These are phyloP conservation scores for Ogataea ganodermae DNA, from an alignment of 805 yeast genomes.

Conservation along the genomic window DNA sequence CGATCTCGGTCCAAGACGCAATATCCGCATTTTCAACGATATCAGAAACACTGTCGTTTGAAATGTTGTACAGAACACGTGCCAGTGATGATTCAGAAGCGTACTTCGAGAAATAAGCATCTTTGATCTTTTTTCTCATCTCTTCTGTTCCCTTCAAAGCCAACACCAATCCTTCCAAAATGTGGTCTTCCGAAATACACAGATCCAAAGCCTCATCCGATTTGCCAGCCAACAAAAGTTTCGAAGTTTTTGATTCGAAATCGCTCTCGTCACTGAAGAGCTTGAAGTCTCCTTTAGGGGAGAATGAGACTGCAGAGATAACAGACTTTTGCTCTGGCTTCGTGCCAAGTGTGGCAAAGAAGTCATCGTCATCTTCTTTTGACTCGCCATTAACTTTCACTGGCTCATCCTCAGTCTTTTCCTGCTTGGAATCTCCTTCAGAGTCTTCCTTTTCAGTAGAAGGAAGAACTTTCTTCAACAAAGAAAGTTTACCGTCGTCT, in stretches of 20 bases:
- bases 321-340: conserved; percentile 14
- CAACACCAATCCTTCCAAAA: conserved; percentile 79
- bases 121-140: conserved; percentile 66
- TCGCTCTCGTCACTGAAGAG: conserved; percentile 36
- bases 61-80: conserved; percentile 69
- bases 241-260: conserved; percentile 49
- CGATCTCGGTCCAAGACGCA: conserved; percentile 79
- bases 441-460: not conserved
- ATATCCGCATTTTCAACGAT: conserved; percentile 78
- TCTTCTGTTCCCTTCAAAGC: conserved; percentile 68
- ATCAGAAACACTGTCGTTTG: conserved; percentile 58
- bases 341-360: conserved; percentile 38
- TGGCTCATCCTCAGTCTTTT: conserved; percentile 13
- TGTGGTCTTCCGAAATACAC: conserved; percentile 61
- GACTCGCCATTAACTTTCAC: conserved; percentile 15
- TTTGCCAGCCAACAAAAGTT: conserved; percentile 61
- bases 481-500: conserved; percentile 49
- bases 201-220: conserved; percentile 64
- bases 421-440: not conserved
- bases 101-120: conserved; percentile 66
- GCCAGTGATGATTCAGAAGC: conserved; percentile 57
- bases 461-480: conserved; percentile 43
- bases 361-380: conserved; percentile 45
- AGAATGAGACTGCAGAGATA: conserved; percentile 25
- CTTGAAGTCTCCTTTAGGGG: conserved; percentile 59